These are phyloP conservation scores for Kluyveromyces lactis DNA, from an alignment of 805 yeast species.

Conservation along the genomic window DNA sequence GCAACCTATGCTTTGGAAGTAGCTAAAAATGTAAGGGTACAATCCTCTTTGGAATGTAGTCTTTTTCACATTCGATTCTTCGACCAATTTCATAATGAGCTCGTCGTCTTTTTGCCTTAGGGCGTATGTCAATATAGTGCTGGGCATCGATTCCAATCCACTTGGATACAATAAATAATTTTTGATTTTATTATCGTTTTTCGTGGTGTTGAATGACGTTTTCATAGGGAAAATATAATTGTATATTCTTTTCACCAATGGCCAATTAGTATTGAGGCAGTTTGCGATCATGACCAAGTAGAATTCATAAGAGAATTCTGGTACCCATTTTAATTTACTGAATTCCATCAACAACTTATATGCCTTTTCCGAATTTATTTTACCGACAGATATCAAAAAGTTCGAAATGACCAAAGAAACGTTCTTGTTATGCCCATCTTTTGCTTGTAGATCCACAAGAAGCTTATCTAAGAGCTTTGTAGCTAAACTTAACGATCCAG, in stretches of 20 bases:
- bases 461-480: conserved; percentile 50
- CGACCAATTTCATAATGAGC: conserved; percentile 30
- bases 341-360: conserved; percentile 31
- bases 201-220: conserved; percentile 7
- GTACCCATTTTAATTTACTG: conserved; percentile 33
- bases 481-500: conserved; percentile 43
- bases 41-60: conserved; percentile 24
- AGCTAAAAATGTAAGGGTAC: conserved; percentile 30
- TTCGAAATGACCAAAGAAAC: conserved; percentile 37
- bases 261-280: conserved; percentile 28
- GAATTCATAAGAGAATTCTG: conserved; percentile 34
- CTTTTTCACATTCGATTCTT: conserved; percentile 33
- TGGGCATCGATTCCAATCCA: conserved; percentile 17
- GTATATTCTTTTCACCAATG: conserved; percentile 28
- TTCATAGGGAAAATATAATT: conserved; percentile 32
- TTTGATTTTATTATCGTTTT: conserved; percentile 9
- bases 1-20: conserved; percentile 23
- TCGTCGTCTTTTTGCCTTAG: conserved; percentile 25
- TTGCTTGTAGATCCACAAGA: conserved; percentile 36
- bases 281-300: conserved; percentile 29
- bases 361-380: conserved; percentile 28
- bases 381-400: conserved; percentile 34
- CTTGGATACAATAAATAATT: conserved; percentile 20
- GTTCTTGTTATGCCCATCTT: conserved; percentile 26
- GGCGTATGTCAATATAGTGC: conserved; percentile 22